Base-by-base conservation (phyloP, 208 protist species). In the Trypanosoma theileri region DNA sequence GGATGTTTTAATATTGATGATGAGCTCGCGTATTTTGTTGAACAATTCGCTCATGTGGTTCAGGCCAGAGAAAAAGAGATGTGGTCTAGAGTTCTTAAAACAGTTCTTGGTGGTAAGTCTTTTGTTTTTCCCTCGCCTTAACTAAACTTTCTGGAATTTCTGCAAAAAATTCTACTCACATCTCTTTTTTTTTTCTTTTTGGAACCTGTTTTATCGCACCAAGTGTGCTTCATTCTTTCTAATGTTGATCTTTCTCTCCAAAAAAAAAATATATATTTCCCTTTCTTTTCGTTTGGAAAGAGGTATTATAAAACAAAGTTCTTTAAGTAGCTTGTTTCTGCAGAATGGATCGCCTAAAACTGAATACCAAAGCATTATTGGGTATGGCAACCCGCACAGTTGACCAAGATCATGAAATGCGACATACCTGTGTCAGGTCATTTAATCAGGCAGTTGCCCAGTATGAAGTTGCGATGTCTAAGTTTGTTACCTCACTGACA, bases 11-110 rank as follows among this genome's bases (percentile, higher is more conserved):
- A 77, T n/a, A 57, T 92, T 4, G 74, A 89, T 67, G 86, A 92
- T 40, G 70, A 73, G 3, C 73, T 92, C 14, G 86, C 86, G 21
- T 53, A 66, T 9, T 88, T 86, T 77, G 71, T 89, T 0, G 72
- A 81, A 16, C 41, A 65, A 16, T 75, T 70, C 44, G 74, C 75
- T 9, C 50, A 61, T n/a, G 28, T 52, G 35, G 59, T 76, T 17
- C 71, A 76, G 16, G 35, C 19, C 31, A 51, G 54, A 42, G 71
- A 76, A 59, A 70, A 66, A 50, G 21, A 58, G 28, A 45, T 41
- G 31, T 71, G 69, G 69, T 26, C 45, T 48, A 48, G 22, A 48
- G 19, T 68, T 58, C 26, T 74, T 13, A 63, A 53, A 26, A 35
- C 22, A 42, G 22, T 57, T 28, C 51, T 66, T 63, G 26, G 14